phyloP scores from a whole-genome alignment of 495 filamentous ascomycete species.

The Lasiosphaeriaceae sp. region DNA sequence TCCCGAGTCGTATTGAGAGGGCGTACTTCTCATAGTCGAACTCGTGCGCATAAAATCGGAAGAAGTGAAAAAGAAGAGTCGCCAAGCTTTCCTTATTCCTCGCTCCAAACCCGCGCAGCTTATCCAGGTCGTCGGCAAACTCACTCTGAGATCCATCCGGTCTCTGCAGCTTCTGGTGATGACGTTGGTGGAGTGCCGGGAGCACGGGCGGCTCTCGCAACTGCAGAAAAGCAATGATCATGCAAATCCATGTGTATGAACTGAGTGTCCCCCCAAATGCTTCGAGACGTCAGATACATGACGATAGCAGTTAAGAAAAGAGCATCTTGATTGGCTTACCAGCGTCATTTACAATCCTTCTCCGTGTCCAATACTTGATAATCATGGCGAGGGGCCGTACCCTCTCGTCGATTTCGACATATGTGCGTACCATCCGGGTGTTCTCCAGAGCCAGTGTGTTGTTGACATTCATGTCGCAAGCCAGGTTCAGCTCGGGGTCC shows the following conservation, averaged over 20 bases:
- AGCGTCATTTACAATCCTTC: slow-evolving; percentile 89
- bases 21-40: slow-evolving; percentile 82
- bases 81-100: slow-evolving; percentile 81
- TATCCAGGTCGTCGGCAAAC: slow-evolving; percentile 81
- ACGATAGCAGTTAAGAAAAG: slow-evolving; percentile 1
- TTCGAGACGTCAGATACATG: slow-evolving; percentile 27
- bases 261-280: slow-evolving; percentile 91
- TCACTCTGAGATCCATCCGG: slow-evolving; percentile 61
- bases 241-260: slow-evolving; percentile 99
- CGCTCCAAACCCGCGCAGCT: slow-evolving; percentile 66
- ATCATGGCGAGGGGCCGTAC: slow-evolving; percentile 93
- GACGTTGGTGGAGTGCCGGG: slow-evolving; percentile 77
- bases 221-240: slow-evolving; percentile 96
- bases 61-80: slow-evolving; percentile 85
- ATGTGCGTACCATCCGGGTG: slow-evolving; percentile 96
- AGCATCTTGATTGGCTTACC: slow-evolving; percentile 52
- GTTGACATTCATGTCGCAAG: slow-evolving; percentile 99
- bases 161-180: slow-evolving; percentile 56
- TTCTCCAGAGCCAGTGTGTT: slow-evolving; percentile 93
- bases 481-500: slow-evolving; percentile 86
- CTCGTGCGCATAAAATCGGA: slow-evolving; percentile 90
- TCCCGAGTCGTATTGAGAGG: slow-evolving; percentile 83
- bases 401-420: slow-evolving; percentile 88
- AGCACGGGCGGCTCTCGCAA: slow-evolving; percentile 82
- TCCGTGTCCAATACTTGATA: slow-evolving; percentile 94